Conservation (phyloP, 306 rosid species). For the Geum urbanum region DNA sequence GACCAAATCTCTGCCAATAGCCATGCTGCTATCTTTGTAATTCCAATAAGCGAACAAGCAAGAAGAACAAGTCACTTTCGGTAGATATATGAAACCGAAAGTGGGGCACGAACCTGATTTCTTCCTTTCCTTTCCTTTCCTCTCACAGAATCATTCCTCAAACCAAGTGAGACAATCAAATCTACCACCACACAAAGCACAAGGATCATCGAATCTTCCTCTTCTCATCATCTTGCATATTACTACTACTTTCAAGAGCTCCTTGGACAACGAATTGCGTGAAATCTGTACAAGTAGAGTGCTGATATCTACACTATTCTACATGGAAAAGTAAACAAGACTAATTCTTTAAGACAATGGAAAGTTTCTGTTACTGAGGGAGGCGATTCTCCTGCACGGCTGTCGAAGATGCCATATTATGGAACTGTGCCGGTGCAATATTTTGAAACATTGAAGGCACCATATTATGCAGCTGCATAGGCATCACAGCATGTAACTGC, state of each 20-base stretch:
- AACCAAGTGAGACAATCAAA: background rate
- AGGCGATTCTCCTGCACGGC: conserved; percentile 21
- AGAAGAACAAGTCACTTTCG: background rate
- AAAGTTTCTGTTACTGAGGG: conserved; percentile 1
- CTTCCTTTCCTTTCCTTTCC: no score
- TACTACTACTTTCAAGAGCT: background rate
- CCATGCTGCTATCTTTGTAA: background rate
- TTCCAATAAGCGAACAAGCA: background rate
- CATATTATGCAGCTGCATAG: conserved; percentile 17
- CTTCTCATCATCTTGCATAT: background rate
- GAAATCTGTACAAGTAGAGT: background rate
- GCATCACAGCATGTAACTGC: conserved; percentile 15
- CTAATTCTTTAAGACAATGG: background rate
- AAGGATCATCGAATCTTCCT: background rate
- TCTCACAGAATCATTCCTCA: background rate
- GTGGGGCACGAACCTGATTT: background rate
- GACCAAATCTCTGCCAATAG: no score
- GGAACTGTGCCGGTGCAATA: conserved; percentile 24
- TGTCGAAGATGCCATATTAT: background rate
- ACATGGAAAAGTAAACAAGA: background rate
- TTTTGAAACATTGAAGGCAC: conserved; percentile 22
- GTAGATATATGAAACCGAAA: background rate
- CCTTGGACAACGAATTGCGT: background rate
- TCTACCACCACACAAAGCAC: background rate
- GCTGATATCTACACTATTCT: background rate